A percentile compares a stretch with the other conserved stretches of the same genome.
These are phyloP conservation scores for Paspalum notatum DNA, from an alignment of 176 grass and related monocot genomes.

Conservation along the genomic window DNA sequence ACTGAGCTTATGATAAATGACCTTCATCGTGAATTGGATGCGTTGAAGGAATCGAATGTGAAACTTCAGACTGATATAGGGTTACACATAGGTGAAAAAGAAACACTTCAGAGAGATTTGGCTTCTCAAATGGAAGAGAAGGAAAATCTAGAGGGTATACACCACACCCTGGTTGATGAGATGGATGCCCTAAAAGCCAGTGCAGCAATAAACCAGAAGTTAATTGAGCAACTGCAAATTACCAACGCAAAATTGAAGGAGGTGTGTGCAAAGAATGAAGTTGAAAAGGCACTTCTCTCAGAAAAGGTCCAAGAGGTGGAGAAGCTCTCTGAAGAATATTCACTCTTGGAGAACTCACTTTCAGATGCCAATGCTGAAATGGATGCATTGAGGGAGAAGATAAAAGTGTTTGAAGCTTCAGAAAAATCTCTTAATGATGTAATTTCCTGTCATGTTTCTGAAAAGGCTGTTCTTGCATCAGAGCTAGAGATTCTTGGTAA, in stretches of 20 bases:
- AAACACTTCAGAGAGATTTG: slow-evolving; percentile 67
- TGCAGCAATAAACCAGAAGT: slow-evolving; percentile 34
- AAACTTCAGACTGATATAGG: slow-evolving; percentile 59
- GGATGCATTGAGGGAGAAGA: slow-evolving; percentile 58
- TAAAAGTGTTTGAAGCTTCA: slow-evolving; percentile 60
- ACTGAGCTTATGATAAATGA: slow-evolving; percentile 54
- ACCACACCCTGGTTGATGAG: slow-evolving; percentile 52
- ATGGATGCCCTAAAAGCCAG: slow-evolving; percentile 41
- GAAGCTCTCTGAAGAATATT: slow-evolving; percentile 72
- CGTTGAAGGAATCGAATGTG: slow-evolving; percentile 66
- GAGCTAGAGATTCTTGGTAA: slow-evolving; percentile 63
- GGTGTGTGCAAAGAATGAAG: slow-evolving; percentile 66
- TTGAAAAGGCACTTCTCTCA: slow-evolving; percentile 67
- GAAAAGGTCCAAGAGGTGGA: slow-evolving; percentile 67
- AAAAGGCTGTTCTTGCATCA: slow-evolving; percentile 64
- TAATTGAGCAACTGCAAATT: slow-evolving; percentile 61
- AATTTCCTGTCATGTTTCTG: slow-evolving; percentile 61
- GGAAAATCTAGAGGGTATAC: slow-evolving; percentile 59
- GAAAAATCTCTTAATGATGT: slow-evolving; percentile 57
- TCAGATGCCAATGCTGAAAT: slow-evolving; percentile 75
- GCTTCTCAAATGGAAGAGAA: slow-evolving; percentile 65
- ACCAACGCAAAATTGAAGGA: slow-evolving; percentile 75
- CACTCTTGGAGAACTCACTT: slow-evolving; percentile 73
- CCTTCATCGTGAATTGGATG: slow-evolving; percentile 53
- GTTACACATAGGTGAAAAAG: slow-evolving; percentile 72